Evolutionary conservation across 495 filamentous ascomycete genomes (phyloP).

Genomic region (Penicillium crystallinum): DNA sequence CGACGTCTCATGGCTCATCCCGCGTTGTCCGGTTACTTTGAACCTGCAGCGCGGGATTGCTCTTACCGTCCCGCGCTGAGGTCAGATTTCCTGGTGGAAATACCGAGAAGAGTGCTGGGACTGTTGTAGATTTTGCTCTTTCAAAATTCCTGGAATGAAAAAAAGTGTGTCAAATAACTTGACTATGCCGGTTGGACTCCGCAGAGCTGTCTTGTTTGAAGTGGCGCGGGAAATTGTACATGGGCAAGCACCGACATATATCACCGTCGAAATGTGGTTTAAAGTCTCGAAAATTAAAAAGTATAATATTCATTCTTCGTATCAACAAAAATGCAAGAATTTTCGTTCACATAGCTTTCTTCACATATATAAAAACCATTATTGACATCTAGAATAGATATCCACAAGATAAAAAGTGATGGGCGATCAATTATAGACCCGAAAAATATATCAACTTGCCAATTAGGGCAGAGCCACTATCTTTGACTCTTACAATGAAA

Average conservation of each 20-base stretch:
- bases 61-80: neutral
- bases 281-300: no score
- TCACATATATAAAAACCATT: conserved; percentile 1
- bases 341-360: neutral
- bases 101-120: no score
- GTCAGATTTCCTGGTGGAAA: neutral
- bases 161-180: no score
- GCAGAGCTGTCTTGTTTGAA: no score
- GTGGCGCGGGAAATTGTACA: no score
- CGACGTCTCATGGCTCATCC: neutral
- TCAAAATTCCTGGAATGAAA: no score
- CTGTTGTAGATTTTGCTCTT: no score
- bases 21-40: neutral
- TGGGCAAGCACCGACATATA: no score
- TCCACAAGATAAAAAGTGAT: conserved; percentile 1
- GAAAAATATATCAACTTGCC: neutral
- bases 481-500: conserved; percentile 29
- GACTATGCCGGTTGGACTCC: no score
- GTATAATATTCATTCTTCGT: neutral
- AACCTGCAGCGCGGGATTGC: neutral
- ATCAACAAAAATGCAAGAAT: neutral
- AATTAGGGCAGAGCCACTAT: neutral
- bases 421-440: neutral
- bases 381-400: conserved; percentile 3
- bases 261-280: no score